Conservation (phyloP, 176 grass and related monocot genomes). For the Secale cereale region DNA sequence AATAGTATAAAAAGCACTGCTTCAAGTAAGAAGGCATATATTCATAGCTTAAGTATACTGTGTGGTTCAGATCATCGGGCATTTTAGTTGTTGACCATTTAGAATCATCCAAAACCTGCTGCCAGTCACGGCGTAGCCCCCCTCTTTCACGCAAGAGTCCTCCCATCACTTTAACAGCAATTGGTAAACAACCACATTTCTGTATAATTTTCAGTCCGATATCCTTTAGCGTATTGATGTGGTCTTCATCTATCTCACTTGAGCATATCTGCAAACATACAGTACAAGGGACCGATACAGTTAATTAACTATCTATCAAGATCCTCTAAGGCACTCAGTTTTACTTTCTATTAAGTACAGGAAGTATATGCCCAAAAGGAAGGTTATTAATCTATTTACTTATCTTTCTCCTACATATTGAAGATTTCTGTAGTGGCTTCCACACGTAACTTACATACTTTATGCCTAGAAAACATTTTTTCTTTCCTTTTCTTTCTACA, state of each 20-base stretch:
- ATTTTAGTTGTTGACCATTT: background rate
- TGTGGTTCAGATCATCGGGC: background rate
- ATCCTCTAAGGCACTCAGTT: no score
- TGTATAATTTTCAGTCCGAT: background rate
- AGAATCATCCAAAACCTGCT: background rate
- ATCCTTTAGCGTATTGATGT: background rate
- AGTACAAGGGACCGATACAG: background rate
- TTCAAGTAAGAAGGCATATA: background rate
- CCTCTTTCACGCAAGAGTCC: background rate
- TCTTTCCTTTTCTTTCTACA: no score
- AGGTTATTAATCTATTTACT: no score
- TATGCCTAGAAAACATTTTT: no score
- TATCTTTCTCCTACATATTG: no score
- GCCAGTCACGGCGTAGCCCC: background rate
- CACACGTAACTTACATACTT: no score
- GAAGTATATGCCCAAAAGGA: no score
- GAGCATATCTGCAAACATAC: background rate
- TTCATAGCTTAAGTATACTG: background rate
- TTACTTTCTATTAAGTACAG: no score
- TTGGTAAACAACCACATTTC: background rate
- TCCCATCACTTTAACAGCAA: background rate
- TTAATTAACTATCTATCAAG: background rate
- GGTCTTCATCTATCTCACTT: background rate
- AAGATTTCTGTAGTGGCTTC: no score
- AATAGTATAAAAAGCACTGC: background rate